Evolutionary conservation across 371 early-diverging fungal genomes (phyloP).

Genomic region (Circinella minor): DNA sequence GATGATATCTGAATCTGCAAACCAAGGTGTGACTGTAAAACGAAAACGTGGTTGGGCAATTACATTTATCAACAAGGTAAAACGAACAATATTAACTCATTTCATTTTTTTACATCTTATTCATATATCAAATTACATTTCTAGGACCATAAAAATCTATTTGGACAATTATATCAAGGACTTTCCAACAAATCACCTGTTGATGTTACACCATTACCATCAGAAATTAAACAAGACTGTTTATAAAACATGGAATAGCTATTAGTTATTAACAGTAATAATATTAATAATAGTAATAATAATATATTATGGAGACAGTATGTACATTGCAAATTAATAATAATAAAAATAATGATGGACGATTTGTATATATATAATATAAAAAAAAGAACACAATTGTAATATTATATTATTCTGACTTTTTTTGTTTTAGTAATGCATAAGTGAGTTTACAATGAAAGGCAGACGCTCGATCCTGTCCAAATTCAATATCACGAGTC

Average conservation of each 20-base stretch:
- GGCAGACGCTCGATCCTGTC: slow-evolving; percentile 17
- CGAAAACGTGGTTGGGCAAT: slow-evolving; percentile 52
- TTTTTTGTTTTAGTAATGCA: not conserved
- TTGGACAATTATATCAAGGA: slow-evolving; percentile 53
- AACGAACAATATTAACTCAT: not conserved
- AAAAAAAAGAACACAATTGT: not conserved
- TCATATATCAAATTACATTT: not conserved
- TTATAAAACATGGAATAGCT: not conserved
- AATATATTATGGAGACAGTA: not conserved
- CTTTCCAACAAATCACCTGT: slow-evolving; percentile 45
- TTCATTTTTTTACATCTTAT: slow-evolving; percentile 4
- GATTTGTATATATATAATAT: not conserved
- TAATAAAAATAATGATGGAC: not conserved
- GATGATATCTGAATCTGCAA: slow-evolving; percentile 34
- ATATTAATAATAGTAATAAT: too few relatives aligned
- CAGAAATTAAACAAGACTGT: slow-evolving; percentile 36
- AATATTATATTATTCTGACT: not conserved
- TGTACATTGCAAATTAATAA: slow-evolving; percentile 2
- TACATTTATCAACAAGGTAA: slow-evolving; percentile 64
- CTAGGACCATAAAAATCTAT: slow-evolving; percentile 54
- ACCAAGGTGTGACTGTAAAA: slow-evolving; percentile 19
- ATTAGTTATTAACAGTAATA: too few relatives aligned
- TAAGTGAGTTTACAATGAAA: slow-evolving; percentile 23
- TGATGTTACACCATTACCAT: slow-evolving; percentile 61
- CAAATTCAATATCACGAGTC: slow-evolving; percentile 20